Conservation (phyloP, 208 protist species). For the Herpetomonas samuelpessoai region DNA sequence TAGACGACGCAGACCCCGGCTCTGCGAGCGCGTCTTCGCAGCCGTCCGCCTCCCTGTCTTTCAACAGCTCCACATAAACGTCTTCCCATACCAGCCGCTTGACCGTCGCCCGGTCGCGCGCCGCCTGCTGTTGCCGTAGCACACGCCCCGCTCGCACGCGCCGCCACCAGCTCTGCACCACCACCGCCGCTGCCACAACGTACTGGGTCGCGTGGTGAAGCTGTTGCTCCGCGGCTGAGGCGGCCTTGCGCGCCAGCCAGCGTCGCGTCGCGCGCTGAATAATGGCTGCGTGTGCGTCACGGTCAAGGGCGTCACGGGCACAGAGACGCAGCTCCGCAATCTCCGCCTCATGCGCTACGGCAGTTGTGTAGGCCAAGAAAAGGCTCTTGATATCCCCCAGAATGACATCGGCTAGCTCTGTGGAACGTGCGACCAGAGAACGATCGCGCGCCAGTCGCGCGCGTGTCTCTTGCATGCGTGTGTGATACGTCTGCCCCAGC, state of each 20-base stretch:
- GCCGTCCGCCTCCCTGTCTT: conserved; percentile 19
- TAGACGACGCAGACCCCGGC: no score
- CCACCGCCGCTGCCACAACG: conserved; percentile 13
- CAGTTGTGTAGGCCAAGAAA: not conserved
- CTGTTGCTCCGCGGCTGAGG: conserved; percentile 13
- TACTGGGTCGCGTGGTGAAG: conserved; percentile 14
- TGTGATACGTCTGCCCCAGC: conserved; percentile 1
- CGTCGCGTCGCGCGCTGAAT: conserved; percentile 44
- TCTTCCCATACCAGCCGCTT: conserved; percentile 56
- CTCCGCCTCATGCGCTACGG: conserved; percentile 19
- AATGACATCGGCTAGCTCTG: not conserved
- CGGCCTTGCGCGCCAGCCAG: conserved; percentile 13
- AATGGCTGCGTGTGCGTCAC: conserved; percentile 36
- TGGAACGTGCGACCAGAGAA: not conserved
- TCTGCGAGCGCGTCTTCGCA: no score
- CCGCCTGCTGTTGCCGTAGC: conserved; percentile 11
- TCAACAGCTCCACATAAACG: conserved; percentile 21
- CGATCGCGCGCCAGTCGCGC: not conserved
- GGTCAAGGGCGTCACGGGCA: conserved; percentile 28
- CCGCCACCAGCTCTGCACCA: conserved; percentile 50
- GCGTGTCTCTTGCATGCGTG: not conserved
- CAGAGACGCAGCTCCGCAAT: conserved; percentile 26
- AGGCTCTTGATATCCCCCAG: conserved; percentile 11
- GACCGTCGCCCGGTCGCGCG: conserved; percentile 2
- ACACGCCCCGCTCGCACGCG: conserved; percentile 18